phyloP scores from a whole-genome alignment of 805 yeast genomes.

The Torulaspora indica region DNA sequence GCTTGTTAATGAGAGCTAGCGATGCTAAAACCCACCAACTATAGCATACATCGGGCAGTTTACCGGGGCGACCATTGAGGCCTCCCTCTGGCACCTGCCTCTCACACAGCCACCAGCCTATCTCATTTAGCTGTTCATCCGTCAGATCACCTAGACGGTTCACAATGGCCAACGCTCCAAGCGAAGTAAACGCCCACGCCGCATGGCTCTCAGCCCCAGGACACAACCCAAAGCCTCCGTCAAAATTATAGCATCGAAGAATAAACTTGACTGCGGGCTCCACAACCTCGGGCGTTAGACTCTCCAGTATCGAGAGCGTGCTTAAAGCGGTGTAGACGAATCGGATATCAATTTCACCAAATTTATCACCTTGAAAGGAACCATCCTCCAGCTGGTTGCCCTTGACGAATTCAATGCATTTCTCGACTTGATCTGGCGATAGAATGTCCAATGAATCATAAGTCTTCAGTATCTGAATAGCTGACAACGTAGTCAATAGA shows the following conservation, averaged over 20 bases:
- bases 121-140: constrained; percentile 39
- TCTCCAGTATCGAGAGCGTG: constrained; percentile 63
- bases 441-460: constrained; percentile 53
- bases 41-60: constrained; percentile 94
- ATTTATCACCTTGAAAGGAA: constrained; percentile 81
- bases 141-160: constrained; percentile 48
- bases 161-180: constrained; percentile 73
- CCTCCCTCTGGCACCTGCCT: constrained; percentile 87
- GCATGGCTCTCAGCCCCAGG: constrained; percentile 97
- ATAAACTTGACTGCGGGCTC: constrained; percentile 65
- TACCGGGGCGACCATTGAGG: constrained; percentile 92
- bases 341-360: constrained; percentile 90
- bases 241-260: constrained; percentile 73
- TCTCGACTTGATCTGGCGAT: constrained; percentile 29
- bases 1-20: constrained; percentile 56
- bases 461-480: constrained; percentile 70
- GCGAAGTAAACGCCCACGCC: constrained; percentile 83
- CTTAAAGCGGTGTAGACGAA: constrained; percentile 81
- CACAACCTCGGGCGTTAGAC: constrained; percentile 49
- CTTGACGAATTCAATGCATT: constrained; percentile 39
- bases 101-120: constrained; percentile 87
- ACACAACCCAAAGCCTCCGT: constrained; percentile 89
- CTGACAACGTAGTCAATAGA: constrained; percentile 77
- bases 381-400: constrained; percentile 47
- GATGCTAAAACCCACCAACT: constrained; percentile 95